Percentiles rank a stretch among this genome's conserved stretches.
phyloP scores from a whole-genome alignment of 495 filamentous ascomycete genomes.

The Astrothelium subdiscretum region DNA sequence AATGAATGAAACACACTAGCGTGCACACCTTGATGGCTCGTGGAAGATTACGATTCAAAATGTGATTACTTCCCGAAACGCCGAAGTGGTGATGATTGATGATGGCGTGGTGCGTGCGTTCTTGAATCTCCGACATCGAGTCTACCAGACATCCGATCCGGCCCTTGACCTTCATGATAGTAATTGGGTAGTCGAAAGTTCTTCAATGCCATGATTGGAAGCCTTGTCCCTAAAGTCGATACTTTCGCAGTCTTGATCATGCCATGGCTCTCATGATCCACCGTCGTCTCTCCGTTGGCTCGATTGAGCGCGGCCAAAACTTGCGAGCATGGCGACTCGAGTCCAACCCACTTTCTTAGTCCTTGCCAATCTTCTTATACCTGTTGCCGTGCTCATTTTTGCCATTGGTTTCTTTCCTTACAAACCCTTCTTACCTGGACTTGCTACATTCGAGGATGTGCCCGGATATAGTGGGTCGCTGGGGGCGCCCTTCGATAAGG shows the following conservation, averaged over 20 bases:
- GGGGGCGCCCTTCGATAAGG: slow-evolving; percentile 61
- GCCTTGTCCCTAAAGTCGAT: too few relatives aligned
- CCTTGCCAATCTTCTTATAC: slow-evolving; percentile 64
- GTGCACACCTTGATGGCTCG: too few relatives aligned
- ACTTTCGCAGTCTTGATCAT: background rate
- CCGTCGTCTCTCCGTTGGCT: background rate
- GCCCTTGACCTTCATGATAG: background rate
- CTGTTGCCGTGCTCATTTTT: slow-evolving; percentile 67
- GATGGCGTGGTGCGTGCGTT: background rate
- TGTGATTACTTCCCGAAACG: too few relatives aligned
- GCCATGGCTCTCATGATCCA: background rate
- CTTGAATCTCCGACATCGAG: background rate
- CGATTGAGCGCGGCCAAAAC: background rate
- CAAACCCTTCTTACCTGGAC: slow-evolving; percentile 79
- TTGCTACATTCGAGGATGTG: slow-evolving; percentile 33
- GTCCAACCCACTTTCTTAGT: slow-evolving; percentile 4
- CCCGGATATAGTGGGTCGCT: slow-evolving; percentile 20
- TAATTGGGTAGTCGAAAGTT: background rate
- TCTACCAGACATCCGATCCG: background rate
- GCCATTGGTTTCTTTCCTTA: slow-evolving; percentile 94
- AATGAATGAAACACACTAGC: too few relatives aligned
- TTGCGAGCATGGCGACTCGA: background rate
- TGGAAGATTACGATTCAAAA: too few relatives aligned
- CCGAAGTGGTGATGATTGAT: background rate
- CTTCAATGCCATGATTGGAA: too few relatives aligned